A percentile compares a stretch with the other conserved stretches of the same genome.
Conservation (phyloP, 2,329 filamentous ascomycete species). For the Penicillium sp. region DNA sequence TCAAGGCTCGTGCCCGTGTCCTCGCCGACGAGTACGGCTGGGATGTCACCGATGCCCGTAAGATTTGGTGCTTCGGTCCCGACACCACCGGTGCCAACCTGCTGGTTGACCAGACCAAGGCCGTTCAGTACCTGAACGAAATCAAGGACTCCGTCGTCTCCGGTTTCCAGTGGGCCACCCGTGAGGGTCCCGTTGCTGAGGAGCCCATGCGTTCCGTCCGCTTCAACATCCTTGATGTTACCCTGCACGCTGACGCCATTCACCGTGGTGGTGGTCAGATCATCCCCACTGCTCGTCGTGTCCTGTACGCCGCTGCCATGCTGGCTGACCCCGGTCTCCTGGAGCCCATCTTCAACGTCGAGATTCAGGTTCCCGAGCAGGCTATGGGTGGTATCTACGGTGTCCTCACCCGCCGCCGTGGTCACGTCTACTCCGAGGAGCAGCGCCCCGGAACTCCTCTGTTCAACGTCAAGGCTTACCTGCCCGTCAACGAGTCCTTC, state of each 20-base stretch:
- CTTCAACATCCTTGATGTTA: conserved; percentile 99
- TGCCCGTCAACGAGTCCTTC: conserved; percentile 96
- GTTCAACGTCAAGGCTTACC: conserved; percentile 98
- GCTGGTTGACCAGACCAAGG: conserved; percentile 99
- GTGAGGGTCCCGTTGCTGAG: conserved; percentile 95
- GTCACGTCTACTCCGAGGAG: conserved; percentile 98
- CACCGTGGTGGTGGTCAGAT: conserved; percentile 99
- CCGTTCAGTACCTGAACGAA: conserved; percentile 99
- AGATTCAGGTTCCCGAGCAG: conserved; percentile 97
- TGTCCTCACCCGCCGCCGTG: conserved; percentile 95
- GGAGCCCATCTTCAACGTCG: conserved; percentile 98
- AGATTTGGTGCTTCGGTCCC: conserved; percentile 99
- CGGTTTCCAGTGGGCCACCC: conserved; percentile 99
- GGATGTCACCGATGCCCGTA: conserved; percentile 99
- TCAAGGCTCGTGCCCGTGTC: conserved; percentile 96
- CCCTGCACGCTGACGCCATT: conserved; percentile 98
- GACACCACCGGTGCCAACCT: conserved; percentile 98
- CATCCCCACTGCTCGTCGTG: conserved; percentile 96
- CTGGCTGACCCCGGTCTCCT: conserved; percentile 87
- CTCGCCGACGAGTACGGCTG: conserved; percentile 96
- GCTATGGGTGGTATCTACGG: conserved; percentile 99
- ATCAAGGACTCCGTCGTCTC: conserved; percentile 99
- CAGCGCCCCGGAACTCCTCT: conserved; percentile 98
- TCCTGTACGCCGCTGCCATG: conserved; percentile 88
- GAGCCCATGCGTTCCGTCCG: conserved; percentile 96